Conservation (phyloP, 768 basidiomycete species). For the Boletellus sp. region DNA sequence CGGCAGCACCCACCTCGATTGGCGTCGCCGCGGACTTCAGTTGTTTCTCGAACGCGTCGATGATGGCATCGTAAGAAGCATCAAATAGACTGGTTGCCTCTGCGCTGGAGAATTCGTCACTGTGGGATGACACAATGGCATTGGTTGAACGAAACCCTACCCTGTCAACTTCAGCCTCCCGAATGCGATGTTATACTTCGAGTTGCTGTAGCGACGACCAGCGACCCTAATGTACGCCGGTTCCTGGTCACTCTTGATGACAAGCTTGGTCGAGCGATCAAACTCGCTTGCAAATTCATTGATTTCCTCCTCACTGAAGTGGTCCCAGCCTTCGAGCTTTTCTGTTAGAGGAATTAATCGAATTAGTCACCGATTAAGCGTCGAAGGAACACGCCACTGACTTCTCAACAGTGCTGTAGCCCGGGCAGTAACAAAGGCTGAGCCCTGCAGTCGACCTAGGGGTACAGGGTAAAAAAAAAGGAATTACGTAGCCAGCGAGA, state of each 20-base stretch:
- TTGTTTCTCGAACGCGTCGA: slow-evolving; percentile 11
- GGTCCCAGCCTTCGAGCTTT: too few species aligned
- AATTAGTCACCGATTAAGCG: too few species aligned
- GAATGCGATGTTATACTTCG: background rate
- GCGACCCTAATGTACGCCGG: slow-evolving; percentile 8
- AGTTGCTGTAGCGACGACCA: background rate
- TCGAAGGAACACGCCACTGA: too few species aligned
- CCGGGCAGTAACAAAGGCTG: too few species aligned
- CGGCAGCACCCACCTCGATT: slow-evolving; percentile 1
- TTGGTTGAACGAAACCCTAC: background rate
- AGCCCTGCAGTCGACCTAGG: too few species aligned
- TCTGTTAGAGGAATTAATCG: too few species aligned
- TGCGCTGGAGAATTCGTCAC: background rate
- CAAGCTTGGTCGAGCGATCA: background rate
- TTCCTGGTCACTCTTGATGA: slow-evolving; percentile 7
- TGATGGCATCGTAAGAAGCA: slow-evolving; percentile 10
- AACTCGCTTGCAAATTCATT: too few species aligned
- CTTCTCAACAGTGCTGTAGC: too few species aligned
- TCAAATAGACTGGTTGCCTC: slow-evolving; percentile 9
- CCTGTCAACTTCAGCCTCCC: slow-evolving; percentile 2
- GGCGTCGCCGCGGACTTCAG: background rate
- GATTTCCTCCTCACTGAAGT: too few species aligned
- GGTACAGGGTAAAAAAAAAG: too few species aligned
- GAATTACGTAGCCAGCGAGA: too few species aligned
- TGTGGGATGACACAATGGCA: too few species aligned